phyloP scores from a whole-genome alignment of 352 stramenopile species.

The Phytopythium boreale region DNA sequence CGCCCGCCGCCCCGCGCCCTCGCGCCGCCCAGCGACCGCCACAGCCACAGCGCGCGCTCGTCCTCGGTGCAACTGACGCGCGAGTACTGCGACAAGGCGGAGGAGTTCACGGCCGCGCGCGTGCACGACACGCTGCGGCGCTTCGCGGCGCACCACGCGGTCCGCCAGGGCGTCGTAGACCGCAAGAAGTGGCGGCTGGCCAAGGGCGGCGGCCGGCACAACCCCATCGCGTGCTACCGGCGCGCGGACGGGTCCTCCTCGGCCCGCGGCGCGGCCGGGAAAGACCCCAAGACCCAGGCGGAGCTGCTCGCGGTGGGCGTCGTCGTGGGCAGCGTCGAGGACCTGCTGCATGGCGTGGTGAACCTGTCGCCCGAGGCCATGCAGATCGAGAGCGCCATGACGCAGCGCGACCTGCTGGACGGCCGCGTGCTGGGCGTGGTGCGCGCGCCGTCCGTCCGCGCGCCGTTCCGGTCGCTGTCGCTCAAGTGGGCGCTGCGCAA shows the following conservation, averaged over 20 bases:
- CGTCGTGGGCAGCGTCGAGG: conserved; percentile 34
- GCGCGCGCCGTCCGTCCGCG: conserved; percentile 27
- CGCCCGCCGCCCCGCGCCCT: not conserved
- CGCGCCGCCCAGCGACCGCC: not conserved
- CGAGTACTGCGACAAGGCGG: conserved; percentile 27
- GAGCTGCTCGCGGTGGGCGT: conserved; percentile 44
- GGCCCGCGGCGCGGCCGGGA: not conserved
- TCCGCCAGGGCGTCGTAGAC: conserved; percentile 24
- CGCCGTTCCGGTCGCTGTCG: conserved; percentile 56
- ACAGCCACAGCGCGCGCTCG: conserved; percentile 7
- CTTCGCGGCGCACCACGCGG: conserved; percentile 39
- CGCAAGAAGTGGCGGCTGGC: conserved; percentile 40
- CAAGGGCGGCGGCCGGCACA: conserved; percentile 30
- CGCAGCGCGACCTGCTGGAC: conserved; percentile 47
- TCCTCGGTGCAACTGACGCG: conserved; percentile 23
- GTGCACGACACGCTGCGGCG: conserved; percentile 30
- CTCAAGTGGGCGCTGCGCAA: conserved; percentile 67
- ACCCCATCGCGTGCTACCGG: conserved; percentile 40
- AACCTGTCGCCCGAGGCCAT: conserved; percentile 60
- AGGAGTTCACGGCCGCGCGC: conserved; percentile 30
- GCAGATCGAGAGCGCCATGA: conserved; percentile 49
- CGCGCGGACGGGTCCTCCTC: not conserved
- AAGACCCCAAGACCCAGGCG: conserved; percentile 12
- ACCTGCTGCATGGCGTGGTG: conserved; percentile 50
- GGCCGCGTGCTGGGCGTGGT: conserved; percentile 52